Evolutionary conservation across 805 yeast species (phyloP).

Genomic region (Ogataea paraovalis): DNA sequence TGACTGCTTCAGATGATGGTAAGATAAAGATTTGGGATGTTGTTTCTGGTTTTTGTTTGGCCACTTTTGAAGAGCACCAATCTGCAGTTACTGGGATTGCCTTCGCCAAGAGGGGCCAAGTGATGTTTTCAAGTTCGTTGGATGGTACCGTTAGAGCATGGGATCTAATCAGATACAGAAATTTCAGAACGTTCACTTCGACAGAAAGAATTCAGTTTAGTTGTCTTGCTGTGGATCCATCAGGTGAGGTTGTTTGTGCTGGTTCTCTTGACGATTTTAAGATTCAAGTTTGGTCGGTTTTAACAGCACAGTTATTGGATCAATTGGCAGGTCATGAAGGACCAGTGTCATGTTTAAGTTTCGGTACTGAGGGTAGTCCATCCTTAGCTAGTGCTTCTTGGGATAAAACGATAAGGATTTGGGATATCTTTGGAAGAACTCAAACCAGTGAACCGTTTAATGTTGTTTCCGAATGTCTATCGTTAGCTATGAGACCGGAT

Average conservation of each 20-base stretch:
- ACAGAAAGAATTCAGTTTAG: constrained; percentile 83
- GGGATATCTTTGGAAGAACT: constrained; percentile 87
- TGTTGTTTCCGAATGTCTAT: constrained; percentile 76
- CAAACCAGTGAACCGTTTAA: constrained; percentile 90
- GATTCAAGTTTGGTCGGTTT: constrained; percentile 95
- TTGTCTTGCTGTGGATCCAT: constrained; percentile 90
- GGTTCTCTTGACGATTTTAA: constrained; percentile 88
- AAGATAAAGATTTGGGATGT: constrained; percentile 96
- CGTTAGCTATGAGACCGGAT: constrained; percentile 85
- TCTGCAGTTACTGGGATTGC: constrained; percentile 84
- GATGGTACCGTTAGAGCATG: constrained; percentile 98
- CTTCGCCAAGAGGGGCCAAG: constrained; percentile 88
- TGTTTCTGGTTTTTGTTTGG: constrained; percentile 84
- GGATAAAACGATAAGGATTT: constrained; percentile 91
- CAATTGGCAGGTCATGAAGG: constrained; percentile 92
- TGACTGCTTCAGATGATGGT: constrained; percentile 96
- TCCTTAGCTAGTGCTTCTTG: constrained; percentile 88
- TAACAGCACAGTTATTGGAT: constrained; percentile 88
- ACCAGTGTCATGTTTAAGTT: constrained; percentile 83
- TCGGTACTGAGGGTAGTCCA: constrained; percentile 68
- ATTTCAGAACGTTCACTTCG: constrained; percentile 92
- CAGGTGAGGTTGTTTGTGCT: constrained; percentile 95
- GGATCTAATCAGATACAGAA: constrained; percentile 90
- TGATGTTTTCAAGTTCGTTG: constrained; percentile 82
- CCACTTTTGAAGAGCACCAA: constrained; percentile 87